These are phyloP conservation scores for Zostera marina DNA, from an alignment of 116 monocot genomes.

Conservation along the genomic window DNA sequence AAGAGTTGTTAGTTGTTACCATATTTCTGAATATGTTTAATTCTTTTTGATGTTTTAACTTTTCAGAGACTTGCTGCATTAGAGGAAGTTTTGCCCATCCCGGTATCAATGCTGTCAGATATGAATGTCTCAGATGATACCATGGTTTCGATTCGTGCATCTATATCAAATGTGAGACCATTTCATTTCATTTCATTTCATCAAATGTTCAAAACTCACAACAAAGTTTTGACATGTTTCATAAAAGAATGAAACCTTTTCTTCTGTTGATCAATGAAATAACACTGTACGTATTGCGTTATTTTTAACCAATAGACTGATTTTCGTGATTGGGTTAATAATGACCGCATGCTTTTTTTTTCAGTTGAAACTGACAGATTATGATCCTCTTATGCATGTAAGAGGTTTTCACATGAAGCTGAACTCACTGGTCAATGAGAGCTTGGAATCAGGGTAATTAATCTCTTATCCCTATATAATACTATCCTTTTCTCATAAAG, in stretches of 20 bases:
- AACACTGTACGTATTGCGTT: neutral
- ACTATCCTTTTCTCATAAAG: neutral
- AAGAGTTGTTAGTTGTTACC: neutral
- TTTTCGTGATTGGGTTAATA: neutral
- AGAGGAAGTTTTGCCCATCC: constrained; percentile 64
- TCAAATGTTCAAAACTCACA: neutral
- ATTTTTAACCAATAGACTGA: no score
- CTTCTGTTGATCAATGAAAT: constrained; percentile 1
- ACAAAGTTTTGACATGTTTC: neutral
- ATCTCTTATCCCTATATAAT: neutral
- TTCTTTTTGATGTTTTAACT: neutral
- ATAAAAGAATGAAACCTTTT: neutral
- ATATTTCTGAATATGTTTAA: neutral
- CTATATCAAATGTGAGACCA: constrained; percentile 45
- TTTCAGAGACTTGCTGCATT: constrained; percentile 60
- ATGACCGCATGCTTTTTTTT: neutral
- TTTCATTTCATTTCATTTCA: neutral
- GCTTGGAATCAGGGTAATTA: constrained; percentile 65
- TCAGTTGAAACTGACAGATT: constrained; percentile 60
- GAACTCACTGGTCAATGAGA: constrained; percentile 56
- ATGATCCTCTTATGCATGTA: constrained; percentile 76
- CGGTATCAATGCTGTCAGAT: constrained; percentile 14
- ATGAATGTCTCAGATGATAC: constrained; percentile 29
- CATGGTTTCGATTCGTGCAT: constrained; percentile 27
- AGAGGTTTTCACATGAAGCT: constrained; percentile 61